These are phyloP conservation scores for Linnemannia exigua DNA, from an alignment of 192 early-diverging fungal species.

Conservation along the genomic window DNA sequence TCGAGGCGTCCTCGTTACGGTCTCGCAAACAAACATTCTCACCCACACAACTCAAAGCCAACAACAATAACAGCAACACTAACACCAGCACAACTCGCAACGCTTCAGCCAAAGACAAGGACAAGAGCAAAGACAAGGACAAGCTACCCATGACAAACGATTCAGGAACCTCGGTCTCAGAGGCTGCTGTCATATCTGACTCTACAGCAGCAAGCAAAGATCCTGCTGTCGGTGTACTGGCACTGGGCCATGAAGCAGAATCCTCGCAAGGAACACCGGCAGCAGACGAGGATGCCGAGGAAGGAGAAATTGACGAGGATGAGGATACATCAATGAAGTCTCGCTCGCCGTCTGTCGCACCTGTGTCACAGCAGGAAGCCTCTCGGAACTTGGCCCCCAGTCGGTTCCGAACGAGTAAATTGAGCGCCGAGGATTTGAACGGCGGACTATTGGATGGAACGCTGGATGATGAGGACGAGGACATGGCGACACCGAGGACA, in stretches of 20 bases:
- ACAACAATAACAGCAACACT: neutral
- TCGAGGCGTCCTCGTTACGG: conserved; percentile 29
- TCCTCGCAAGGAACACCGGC: neutral
- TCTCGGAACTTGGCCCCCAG: neutral
- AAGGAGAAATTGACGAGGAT: neutral
- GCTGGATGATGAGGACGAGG: conserved; percentile 27
- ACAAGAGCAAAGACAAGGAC: conserved; percentile 1
- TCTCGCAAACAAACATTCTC: conserved; percentile 25
- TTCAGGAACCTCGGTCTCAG: conserved; percentile 16
- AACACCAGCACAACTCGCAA: neutral
- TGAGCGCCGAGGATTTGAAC: conserved; percentile 28
- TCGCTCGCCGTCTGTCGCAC: neutral
- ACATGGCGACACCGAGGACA: conserved; percentile 20
- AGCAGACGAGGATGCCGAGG: conserved; percentile 2
- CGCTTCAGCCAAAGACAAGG: neutral
- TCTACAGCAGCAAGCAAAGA: neutral
- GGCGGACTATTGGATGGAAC: conserved; percentile 20
- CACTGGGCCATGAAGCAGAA: neutral
- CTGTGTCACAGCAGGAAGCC: neutral
- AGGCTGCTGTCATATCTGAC: neutral
- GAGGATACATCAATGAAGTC: neutral
- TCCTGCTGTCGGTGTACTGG: neutral
- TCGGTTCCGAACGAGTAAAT: neutral
- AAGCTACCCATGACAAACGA: conserved; percentile 20
- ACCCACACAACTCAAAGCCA: conserved; percentile 6